These are phyloP conservation scores for Wickerhamiella sergipiensis DNA, from an alignment of 805 yeast genomes.

Conservation along the genomic window DNA sequence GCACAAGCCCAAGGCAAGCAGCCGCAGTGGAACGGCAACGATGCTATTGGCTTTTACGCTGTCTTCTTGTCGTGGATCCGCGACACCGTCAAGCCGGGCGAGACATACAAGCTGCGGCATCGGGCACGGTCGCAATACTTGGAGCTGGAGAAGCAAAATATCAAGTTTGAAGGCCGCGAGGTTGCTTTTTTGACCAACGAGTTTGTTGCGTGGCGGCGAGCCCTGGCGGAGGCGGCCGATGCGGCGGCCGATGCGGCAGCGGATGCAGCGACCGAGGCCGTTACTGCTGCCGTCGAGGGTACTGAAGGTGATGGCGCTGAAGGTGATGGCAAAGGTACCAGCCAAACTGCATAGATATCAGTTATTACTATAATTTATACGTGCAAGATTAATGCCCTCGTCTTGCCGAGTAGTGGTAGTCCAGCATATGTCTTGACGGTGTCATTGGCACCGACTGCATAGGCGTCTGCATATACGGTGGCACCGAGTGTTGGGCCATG, in stretches of 20 bases:
- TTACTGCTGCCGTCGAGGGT: too few species aligned
- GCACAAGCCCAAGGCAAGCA: neutral
- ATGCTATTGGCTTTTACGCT: slow-evolving; percentile 74
- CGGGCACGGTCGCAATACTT: slow-evolving; percentile 6
- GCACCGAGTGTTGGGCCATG: neutral
- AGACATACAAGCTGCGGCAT: slow-evolving; percentile 19
- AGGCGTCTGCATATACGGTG: neutral
- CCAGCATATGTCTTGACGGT: neutral
- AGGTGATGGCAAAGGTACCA: too few species aligned
- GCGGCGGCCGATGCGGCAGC: too few species aligned
- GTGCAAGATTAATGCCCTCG: neutral
- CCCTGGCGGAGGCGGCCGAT: neutral
- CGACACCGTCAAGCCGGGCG: slow-evolving; percentile 39
- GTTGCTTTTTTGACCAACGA: slow-evolving; percentile 15
- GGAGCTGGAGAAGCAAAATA: slow-evolving; percentile 8
- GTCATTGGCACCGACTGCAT: neutral
- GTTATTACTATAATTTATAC: neutral
- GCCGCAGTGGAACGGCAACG: slow-evolving; percentile 50
- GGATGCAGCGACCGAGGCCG: too few species aligned
- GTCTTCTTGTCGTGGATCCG: slow-evolving; percentile 70
- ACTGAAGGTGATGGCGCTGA: too few species aligned
- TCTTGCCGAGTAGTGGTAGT: neutral
- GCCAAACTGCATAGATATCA: neutral
- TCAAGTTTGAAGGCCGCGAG: slow-evolving; percentile 10
- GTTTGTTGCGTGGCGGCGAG: slow-evolving; percentile 16